Base-by-base conservation (phyloP, 139 green algal species). In the Picochlorum sp. region DNA sequence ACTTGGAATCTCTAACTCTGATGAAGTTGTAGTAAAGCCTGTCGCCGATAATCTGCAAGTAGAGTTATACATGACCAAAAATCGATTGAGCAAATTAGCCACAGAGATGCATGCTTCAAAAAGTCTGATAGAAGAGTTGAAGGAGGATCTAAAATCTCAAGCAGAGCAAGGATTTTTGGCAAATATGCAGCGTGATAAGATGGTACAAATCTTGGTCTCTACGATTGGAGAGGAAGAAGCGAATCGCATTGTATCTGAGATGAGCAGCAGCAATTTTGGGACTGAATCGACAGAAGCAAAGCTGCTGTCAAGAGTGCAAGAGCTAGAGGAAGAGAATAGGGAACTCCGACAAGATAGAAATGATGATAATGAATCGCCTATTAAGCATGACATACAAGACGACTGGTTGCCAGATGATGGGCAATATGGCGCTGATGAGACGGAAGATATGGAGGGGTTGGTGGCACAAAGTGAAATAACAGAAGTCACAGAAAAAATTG, bases 401-500 rank as follows among this genome's bases (percentile, higher is more conserved):
- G 18, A 47, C 39, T 26, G 39, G 20, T 16, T 26, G 7, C 0
- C 22, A 26, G 39, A 47, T 47, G 39, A 47, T 4, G 39, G 7
- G 18, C 8, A 16, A 47, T 47, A 26, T 20, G 20, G 18, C 39
- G 18, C 39, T 2, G 12, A n/a, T n/a, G n/a, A n/a, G n/a, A n/a
- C n/a, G n/a, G n/a, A n/a, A n/a, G n/a, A n/a, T n/a, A n/a, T n/a
- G n/a, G n/a, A n/a, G n/a, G n/a, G n/a, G n/a, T 47, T 47, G 10
- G 5, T 26, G 5, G 18, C 5, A 20, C 20, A n/a, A 47, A 47
- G 39, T 47, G 22, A 40, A 33, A 53, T 62, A 37, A 33, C 50
- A 32, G 25, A 29, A 5, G 31, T 60, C 12, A 20, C 54, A 7
- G 37, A 56, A 31, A 33, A 72, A 61, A 63, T 82, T 49, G 59